Percentiles rank a stretch among this genome's conserved stretches.
phyloP scores from a whole-genome alignment of 768 basidiomycete genomes.

The Suillus lakei region DNA sequence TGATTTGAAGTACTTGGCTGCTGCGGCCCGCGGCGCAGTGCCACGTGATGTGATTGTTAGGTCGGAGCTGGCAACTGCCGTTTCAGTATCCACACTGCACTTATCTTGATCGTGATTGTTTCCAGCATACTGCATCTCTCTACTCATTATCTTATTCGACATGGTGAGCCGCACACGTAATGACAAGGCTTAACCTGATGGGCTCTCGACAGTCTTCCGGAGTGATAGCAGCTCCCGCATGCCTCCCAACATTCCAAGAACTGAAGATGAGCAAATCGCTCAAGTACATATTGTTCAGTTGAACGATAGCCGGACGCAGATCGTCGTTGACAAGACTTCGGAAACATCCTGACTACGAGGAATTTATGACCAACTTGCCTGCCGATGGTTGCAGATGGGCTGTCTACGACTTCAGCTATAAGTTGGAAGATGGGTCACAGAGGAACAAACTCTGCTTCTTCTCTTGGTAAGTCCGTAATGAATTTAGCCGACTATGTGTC shows the following conservation, averaged over 20 bases:
- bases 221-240: slow-evolving; percentile 57
- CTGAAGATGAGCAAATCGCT: slow-evolving; percentile 48
- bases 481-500: neutral
- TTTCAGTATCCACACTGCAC: neutral
- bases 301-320: slow-evolving; percentile 64
- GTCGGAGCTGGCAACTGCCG: slow-evolving; percentile 10
- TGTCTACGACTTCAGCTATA: slow-evolving; percentile 90
- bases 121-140: slow-evolving; percentile 1
- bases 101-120: slow-evolving; percentile 9
- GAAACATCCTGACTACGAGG: slow-evolving; percentile 59
- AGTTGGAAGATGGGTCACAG: slow-evolving; percentile 67
- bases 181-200: slow-evolving; percentile 2
- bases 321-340: slow-evolving; percentile 76
- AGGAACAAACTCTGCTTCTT: slow-evolving; percentile 87
- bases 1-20: neutral
- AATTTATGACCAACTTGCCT: slow-evolving; percentile 77
- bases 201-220: slow-evolving; percentile 30
- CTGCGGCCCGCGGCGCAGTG: neutral
- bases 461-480: slow-evolving; percentile 73
- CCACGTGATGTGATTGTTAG: slow-evolving; percentile 9
- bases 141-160: slow-evolving; percentile 9
- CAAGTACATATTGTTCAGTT: slow-evolving; percentile 88
- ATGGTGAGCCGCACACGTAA: slow-evolving; percentile 29
- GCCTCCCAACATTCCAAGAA: slow-evolving; percentile 36
- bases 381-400: slow-evolving; percentile 82